Evolutionary conservation across 1,284 basidiomycete genomes (phyloP), one percentile per base, ranked within the genome.

Genomic region (Tilletia walkeri): DNA sequence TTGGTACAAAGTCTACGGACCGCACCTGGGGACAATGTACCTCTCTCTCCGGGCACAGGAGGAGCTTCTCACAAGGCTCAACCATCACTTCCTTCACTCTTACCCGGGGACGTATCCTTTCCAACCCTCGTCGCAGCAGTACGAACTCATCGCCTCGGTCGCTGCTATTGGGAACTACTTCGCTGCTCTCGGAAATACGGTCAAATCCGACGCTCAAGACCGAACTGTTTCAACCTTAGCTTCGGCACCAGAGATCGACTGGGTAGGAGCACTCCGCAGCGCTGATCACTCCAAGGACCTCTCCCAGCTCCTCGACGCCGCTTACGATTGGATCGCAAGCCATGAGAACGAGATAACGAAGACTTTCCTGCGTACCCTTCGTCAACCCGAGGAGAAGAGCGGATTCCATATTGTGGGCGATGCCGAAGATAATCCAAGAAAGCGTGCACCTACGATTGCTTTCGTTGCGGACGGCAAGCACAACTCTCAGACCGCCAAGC

Each of bases 1-100:
- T 1, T 87, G 89, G 74, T 92, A 92, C 86, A 92, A 92, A 87
- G 86, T 92, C 0, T 92, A 92, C 75, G 91, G 90, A 0, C 89
- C 90, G 0, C 91, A 92, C 78, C 87, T 88, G 4, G 89, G 90
- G 0, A 88, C 86, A 0, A 85, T 92, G 67, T 92, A 91, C 80
- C 86, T 89, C 38, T 87, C 88, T 36, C 70, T 82, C 0, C 65
- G 84, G 2, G 82, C 86, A 0, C 86, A 90, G 48, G 65, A 84
- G 36, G 74, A 84, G 9, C 88, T 88, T 0, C 84, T 92, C 18
- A 76, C 85, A 14, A 86, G 88, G 2, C 84, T 92, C 67, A 88
- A 87, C 30, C 91, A 92, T 80, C 89, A 91, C 84, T 92, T 92
- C 85, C 86, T 87, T 65, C 84, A 86, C 49, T 71, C 38, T 9